These are phyloP conservation scores for Stentor coeruleus DNA, from an alignment of 73 alveolate genomes.

Conservation along the genomic window DNA sequence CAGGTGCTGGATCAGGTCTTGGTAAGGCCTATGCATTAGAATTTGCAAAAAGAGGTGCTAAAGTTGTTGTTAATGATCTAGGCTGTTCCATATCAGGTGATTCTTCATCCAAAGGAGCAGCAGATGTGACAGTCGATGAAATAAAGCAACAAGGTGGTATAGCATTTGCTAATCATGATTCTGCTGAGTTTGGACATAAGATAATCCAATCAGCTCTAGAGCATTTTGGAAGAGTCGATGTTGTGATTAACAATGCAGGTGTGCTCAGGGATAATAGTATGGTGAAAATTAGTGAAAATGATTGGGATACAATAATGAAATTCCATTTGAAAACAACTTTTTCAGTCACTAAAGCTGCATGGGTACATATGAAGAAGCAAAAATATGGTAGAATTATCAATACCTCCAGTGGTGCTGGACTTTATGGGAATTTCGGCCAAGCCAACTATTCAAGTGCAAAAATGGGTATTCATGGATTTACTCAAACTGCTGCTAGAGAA, in stretches of 20 bases:
- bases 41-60: constrained; percentile 79
- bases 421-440: constrained; percentile 86
- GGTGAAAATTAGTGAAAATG: constrained; percentile 81
- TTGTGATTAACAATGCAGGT: constrained; percentile 94
- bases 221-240: constrained; percentile 56
- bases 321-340: constrained; percentile 51
- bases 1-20: constrained; percentile 86
- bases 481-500: constrained; percentile 71
- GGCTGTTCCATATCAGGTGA: no score
- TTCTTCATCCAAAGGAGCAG: constrained; percentile 51
- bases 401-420: constrained; percentile 80
- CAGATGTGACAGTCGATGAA: constrained; percentile 82
- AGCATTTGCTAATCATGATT: constrained; percentile 70
- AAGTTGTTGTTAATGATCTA: constrained; percentile 82
- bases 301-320: constrained; percentile 72
- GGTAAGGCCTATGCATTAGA: constrained; percentile 75
- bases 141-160: constrained; percentile 86
- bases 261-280: constrained; percentile 84
- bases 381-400: constrained; percentile 84
- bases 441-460: constrained; percentile 82
- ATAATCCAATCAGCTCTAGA: constrained; percentile 88
- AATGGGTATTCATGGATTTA: constrained; percentile 80
- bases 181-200: constrained; percentile 92
- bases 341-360: constrained; percentile 56
- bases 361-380: constrained; percentile 50